Evolutionary conservation across 2,329 filamentous ascomycete species (phyloP), one percentile per base, ranked within the genome.

Genomic region (Arthrobotrys sinensis): DNA sequence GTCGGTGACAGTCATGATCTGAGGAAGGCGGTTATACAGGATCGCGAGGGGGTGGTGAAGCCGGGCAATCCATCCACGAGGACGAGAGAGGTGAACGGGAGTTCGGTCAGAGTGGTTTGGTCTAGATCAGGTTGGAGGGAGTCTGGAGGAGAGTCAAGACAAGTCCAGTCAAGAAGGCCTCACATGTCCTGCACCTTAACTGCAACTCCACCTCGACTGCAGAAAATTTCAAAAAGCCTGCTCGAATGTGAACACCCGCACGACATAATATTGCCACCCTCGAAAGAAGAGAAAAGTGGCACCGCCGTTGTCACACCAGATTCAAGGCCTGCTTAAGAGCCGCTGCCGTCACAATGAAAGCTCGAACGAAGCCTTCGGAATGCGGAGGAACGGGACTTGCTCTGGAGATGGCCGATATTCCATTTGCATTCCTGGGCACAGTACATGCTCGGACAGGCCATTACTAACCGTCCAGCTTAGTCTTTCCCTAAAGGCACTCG

Each of bases 1-100:
- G 63, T 72, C 63, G 67, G 73, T 77, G 40, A 78, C 67, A 48
- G 75, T 78, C 75, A 78, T 78, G 67, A 53, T 64, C 46, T 38
- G 63, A 50, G 45, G 16, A 62, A 50, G 28, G 57, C 40, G 40
- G 48, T 43, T 75, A 67, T 36, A 45, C 34, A 43, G 63, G 70
- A 55, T 75, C 70, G 70, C 62, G 63, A 68, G 43, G 21, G 43
- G 43, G 52, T 4, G 50, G 36, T 43, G 63, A 62, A 50, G 21
- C 38, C 53, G 28, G 63, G 10, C 70, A 67, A 75, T 75, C 70
- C 70, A 75, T 75, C 38, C 70, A 75, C 63, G 19, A 63, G 52
- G 63, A 57, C 19, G 21, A 53, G 57, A 53, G 55, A 34, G 34
- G 24, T 34, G 24, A 34, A 52, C 28, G 46, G 38, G 57, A 55